phyloP scores from a whole-genome alignment of 805 yeast genomes.

The Starmerella ratchasimensis region DNA sequence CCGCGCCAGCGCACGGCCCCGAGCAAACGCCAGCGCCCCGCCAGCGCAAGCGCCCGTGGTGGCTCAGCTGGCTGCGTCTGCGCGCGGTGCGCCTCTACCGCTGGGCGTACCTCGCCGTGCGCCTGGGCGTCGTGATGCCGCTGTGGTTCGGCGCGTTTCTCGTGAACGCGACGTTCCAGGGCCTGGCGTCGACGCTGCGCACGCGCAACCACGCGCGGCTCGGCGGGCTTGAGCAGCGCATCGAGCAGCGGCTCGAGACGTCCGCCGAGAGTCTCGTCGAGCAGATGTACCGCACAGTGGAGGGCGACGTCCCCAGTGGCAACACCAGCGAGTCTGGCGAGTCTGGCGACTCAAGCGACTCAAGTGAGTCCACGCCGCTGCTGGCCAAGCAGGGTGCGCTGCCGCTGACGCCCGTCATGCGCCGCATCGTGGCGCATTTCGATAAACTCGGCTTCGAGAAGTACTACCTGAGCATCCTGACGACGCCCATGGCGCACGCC shows the following conservation, averaged over 20 bases:
- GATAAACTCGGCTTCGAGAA: slow-evolving; percentile 55
- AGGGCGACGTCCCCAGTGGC: too few species aligned
- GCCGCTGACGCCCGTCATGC: slow-evolving; percentile 29
- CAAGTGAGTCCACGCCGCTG: neutral
- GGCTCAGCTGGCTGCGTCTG: neutral
- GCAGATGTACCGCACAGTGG: slow-evolving; percentile 14
- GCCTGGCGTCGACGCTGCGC: slow-evolving; percentile 31
- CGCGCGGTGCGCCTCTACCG: slow-evolving; percentile 7
- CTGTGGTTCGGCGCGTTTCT: slow-evolving; percentile 49
- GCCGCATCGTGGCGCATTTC: slow-evolving; percentile 40
- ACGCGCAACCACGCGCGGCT: slow-evolving; percentile 17
- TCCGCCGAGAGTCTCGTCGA: slow-evolving; percentile 21
- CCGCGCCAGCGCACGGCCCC: neutral
- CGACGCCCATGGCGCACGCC: slow-evolving; percentile 60
- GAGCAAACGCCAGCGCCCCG: neutral
- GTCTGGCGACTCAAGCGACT: too few species aligned
- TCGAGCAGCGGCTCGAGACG: too few species aligned
- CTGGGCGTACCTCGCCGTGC: slow-evolving; percentile 29
- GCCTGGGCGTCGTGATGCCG: slow-evolving; percentile 43
- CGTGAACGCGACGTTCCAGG: slow-evolving; percentile 32
- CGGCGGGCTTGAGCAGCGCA: slow-evolving; percentile 15
- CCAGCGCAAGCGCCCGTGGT: neutral
- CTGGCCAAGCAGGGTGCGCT: slow-evolving; percentile 11
- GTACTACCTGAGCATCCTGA: slow-evolving; percentile 53
- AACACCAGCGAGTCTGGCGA: slow-evolving; percentile 12